Evolutionary conservation across 148 eudicot genomes (phyloP), one percentile per base, ranked within the genome.

Genomic region (Vaccinium corymbosum): DNA sequence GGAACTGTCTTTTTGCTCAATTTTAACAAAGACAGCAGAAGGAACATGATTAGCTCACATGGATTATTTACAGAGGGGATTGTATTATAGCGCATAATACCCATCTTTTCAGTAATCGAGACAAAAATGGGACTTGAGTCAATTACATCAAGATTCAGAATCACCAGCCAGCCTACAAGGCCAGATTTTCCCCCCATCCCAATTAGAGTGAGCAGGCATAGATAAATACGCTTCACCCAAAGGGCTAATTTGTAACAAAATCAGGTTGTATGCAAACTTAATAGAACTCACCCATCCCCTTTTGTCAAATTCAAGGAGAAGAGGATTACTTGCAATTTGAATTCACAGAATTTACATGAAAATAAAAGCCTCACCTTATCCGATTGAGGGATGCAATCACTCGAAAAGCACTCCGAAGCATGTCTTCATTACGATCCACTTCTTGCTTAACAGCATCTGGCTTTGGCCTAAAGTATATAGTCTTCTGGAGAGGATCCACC

Each of bases 401-500:
- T 64, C 98, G 91, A 74, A 97, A 93, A 85, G 99, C 96, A 89
- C 98, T 97, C 61, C 98, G 89, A 48, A 97, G 92, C 98, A 97
- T 95, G 87, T 97, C 99, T 89, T 97, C 98, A 84, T 97, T 97
- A 79, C 99, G 99, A 87, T 97, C 99, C 81, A 97, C 98, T 90
- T 97, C 99, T 92, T 97, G 99, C 85, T 97, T 97, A 79, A 97
- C 99, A 71, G 99, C 99, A 90, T 97, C 96, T 88, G 93, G 97
- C 88, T 97, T 95, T 79, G 99, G 98, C 93, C 90, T 94, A 84
- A 93, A 95, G 83, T 82, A 92, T 22, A 97, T 90, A 51, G 98
- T 94, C 88, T 94, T 97, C 85, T 92, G 98, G 76, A 95, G 98
- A 89, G 98, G 98, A 64, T 95, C 98, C 89, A 95, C 98, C 95